Percentiles rank a stretch among this genome's conserved stretches.
Evolutionary conservation across 2,329 filamentous ascomycete genomes (phyloP).

Genomic region (Colletotrichum spinosum): DNA sequence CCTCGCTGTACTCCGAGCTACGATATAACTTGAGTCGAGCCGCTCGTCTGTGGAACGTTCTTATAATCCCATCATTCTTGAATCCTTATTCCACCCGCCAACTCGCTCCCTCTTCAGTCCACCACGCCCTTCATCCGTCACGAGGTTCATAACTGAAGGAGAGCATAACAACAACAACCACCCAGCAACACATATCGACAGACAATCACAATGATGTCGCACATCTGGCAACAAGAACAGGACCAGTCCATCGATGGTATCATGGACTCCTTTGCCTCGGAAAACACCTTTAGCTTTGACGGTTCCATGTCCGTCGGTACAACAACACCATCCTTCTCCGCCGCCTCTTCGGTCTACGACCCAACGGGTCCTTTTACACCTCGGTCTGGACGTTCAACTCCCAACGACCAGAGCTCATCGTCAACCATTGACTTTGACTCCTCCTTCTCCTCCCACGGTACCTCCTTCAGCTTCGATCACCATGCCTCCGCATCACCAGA

Average conservation of each 20-base stretch:
- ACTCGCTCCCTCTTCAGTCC: conserved; percentile 36
- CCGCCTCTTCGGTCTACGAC: conserved; percentile 53
- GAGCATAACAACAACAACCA: conserved; percentile 19
- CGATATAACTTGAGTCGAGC: conserved; percentile 56
- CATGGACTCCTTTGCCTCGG: conserved; percentile 35
- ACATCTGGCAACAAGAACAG: conserved; percentile 35
- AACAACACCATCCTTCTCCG: conserved; percentile 39
- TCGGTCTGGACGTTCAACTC: conserved; percentile 57
- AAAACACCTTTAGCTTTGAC: conserved; percentile 37
- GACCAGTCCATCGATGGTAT: conserved; percentile 36
- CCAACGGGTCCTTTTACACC: conserved; percentile 59
- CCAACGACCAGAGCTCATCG: conserved; percentile 44
- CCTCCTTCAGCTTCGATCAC: conserved; percentile 40
- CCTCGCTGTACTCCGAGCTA: conserved; percentile 48
- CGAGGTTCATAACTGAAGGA: not conserved
- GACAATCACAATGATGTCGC: conserved; percentile 35
- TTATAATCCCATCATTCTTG: conserved; percentile 40
- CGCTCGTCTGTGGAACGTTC: conserved; percentile 46
- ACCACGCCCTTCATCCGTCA: conserved; percentile 27
- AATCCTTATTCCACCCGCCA: conserved; percentile 33
- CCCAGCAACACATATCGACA: conserved; percentile 32
- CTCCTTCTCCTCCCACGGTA: conserved; percentile 42
- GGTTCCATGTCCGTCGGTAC: conserved; percentile 34
- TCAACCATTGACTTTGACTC: conserved; percentile 52
- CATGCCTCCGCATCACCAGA: conserved; percentile 26